Conservation (phyloP, 1,139 yeast genomes). For the Yamadazyma sp. region DNA sequence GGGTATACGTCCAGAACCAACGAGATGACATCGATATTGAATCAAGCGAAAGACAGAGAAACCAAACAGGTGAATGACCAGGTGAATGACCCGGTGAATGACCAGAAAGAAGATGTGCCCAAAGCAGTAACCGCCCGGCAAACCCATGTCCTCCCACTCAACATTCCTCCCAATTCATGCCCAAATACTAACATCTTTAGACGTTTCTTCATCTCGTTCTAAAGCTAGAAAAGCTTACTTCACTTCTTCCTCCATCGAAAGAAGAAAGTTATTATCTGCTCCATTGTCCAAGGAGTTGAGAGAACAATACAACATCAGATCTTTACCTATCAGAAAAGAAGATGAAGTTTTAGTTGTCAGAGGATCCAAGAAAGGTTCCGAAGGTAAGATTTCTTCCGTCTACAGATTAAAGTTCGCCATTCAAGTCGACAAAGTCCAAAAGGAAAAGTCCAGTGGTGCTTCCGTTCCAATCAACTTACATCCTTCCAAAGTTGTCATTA, state of each 20-base stretch:
- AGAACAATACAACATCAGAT: slow-evolving; percentile 93
- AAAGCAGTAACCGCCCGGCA: no score
- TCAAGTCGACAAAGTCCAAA: slow-evolving; percentile 96
- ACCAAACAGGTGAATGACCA: no score
- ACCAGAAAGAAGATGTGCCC: no score
- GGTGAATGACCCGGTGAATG: no score
- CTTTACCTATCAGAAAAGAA: slow-evolving; percentile 97
- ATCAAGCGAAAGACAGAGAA: not conserved
- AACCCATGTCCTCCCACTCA: no score
- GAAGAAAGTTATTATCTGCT: slow-evolving; percentile 96
- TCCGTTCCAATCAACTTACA: slow-evolving; percentile 96
- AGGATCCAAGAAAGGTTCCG: slow-evolving; percentile 99
- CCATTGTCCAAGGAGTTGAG: slow-evolving; percentile 99
- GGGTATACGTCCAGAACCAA: not conserved
- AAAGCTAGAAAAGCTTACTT: slow-evolving; percentile 99
- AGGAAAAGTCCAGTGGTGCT: slow-evolving; percentile 98
- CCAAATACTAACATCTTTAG: slow-evolving; percentile 42
- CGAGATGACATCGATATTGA: not conserved
- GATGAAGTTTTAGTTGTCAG: slow-evolving; percentile 96
- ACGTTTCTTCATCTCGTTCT: slow-evolving; percentile 99
- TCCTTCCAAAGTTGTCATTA: slow-evolving; percentile 99
- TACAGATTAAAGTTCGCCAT: slow-evolving; percentile 98
- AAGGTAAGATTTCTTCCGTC: slow-evolving; percentile 96
- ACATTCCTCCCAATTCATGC: no score
- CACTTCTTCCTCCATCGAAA: slow-evolving; percentile 94